Evolutionary conservation across 2,329 filamentous ascomycete species (phyloP).

Genomic region (Pseudocercospora eumusae): DNA sequence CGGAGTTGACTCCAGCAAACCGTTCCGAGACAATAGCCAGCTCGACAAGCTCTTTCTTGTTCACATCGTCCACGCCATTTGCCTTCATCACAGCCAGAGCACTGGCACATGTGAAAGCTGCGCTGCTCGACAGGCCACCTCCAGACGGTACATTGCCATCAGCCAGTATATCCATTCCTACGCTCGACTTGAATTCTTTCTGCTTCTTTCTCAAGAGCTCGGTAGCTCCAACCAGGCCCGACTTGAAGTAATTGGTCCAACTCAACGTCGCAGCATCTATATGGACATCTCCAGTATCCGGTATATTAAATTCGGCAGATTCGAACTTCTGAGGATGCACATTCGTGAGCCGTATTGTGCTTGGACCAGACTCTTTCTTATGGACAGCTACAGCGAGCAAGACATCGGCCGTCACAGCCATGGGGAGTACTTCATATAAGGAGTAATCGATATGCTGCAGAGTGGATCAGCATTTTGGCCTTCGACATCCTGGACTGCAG

Average conservation of each 20-base stretch:
- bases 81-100: slow-evolving; percentile 85
- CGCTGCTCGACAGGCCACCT: slow-evolving; percentile 89
- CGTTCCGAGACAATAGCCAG: slow-evolving; percentile 93
- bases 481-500: not conserved
- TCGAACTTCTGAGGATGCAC: slow-evolving; percentile 75
- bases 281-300: slow-evolving; percentile 53
- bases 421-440: slow-evolving; percentile 91
- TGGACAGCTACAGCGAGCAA: slow-evolving; percentile 74
- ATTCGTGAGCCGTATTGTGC: slow-evolving; percentile 75
- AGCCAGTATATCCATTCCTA: slow-evolving; percentile 82
- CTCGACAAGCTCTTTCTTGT: slow-evolving; percentile 90
- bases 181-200: slow-evolving; percentile 61
- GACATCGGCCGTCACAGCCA: slow-evolving; percentile 90
- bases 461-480: slow-evolving; percentile 13
- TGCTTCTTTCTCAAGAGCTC: slow-evolving; percentile 72
- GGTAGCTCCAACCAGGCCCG: slow-evolving; percentile 79
- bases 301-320: slow-evolving; percentile 71
- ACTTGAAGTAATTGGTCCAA: slow-evolving; percentile 99
- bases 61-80: slow-evolving; percentile 73
- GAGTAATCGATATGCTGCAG: slow-evolving; percentile 90
- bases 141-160: slow-evolving; percentile 91
- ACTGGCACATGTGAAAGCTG: slow-evolving; percentile 88
- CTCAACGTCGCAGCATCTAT: slow-evolving; percentile 86
- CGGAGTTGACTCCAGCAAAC: slow-evolving; percentile 92
- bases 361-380: slow-evolving; percentile 56